Evolutionary conservation across 441 rosid genomes (phyloP).

Genomic region (Eutrema salsugineum): DNA sequence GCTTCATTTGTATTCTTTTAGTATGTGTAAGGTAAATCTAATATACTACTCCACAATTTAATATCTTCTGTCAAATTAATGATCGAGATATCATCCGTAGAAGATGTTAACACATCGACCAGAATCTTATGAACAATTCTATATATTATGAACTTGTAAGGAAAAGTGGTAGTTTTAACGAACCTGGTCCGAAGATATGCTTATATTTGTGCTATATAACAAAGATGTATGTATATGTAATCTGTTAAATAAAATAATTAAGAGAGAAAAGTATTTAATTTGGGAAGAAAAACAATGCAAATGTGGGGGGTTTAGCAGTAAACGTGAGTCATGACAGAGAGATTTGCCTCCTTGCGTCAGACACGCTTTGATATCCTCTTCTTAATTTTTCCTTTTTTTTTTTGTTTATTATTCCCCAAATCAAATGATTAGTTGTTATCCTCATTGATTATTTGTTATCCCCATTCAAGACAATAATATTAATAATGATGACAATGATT

Average conservation of each 20-base stretch:
- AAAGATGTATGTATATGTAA: neutral
- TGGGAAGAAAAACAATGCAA: neutral
- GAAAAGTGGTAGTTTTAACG: neutral
- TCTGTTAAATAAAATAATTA: neutral
- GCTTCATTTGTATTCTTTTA: no score
- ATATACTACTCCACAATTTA: no score
- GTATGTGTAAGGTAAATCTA: no score
- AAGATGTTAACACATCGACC: no score
- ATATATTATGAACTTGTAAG: neutral
- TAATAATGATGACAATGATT: slow-evolving; percentile 11
- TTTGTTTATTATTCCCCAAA: slow-evolving; percentile 20
- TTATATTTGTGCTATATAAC: neutral
- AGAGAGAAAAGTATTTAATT: slow-evolving; percentile 10
- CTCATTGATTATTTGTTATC: slow-evolving; percentile 26
- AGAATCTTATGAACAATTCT: no score
- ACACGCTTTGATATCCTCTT: slow-evolving; percentile 23
- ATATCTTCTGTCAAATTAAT: no score
- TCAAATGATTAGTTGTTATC: slow-evolving; percentile 31
- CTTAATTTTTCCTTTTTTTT: neutral
- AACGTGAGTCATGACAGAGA: slow-evolving; percentile 31
- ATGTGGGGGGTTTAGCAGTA: slow-evolving; percentile 15
- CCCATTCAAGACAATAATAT: slow-evolving; percentile 6
- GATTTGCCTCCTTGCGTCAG: slow-evolving; percentile 33
- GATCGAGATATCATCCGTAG: no score
- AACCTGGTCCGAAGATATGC: neutral